Base-by-base conservation (phyloP, 805 yeast species). In the Yamadazyma sp. region DNA sequence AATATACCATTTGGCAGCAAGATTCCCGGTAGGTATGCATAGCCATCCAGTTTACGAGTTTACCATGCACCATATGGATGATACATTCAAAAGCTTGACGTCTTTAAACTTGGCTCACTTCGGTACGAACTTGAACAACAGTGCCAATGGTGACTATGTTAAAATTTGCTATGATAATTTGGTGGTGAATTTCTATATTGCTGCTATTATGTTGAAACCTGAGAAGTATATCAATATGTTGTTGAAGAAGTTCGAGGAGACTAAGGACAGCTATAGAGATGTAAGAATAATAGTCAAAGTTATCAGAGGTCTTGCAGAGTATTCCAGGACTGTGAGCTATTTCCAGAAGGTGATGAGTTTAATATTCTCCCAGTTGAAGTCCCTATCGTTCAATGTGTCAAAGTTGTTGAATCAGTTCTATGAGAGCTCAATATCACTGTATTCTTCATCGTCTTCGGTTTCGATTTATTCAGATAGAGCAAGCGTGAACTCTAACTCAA, bases 181-280 rank as follows among this genome's bases (percentile, higher is more conserved):
- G 12, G 18, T 49, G 6, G 52, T 60, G 2, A 56, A 61, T 31
- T 59, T 62, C 26, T 62, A 50, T 39, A 53, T 61, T 1, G 61
- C 67, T 5, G 71, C 73, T 5, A 53, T 64, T 5, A 49, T 59
- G 45, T 42, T 67, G 25, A 55, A 60, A 32, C 67, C 71, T 1
- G 55, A 53, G 5, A 54, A 47, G 35, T 67, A 66, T 45, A 37
- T 49, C 9, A 49, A 53, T 11, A 27, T 50, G 1, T 45, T 68
- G 18, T 40, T 56, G 13, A 39, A 44, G 3, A 53, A 46, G 22
- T 61, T 57, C 31, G 41, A 48, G 23, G 53, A 53, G 13, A 37
- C 46, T 17, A 48, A 43, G 24, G 57, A 52, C 9, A 56, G 53
- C 33, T 37, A 61, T 32, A 47, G 47, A 26, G 62, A 56, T 22